Evolutionary conservation across 441 rosid genomes (phyloP), one percentile per base, ranked within the genome.

Genomic region (Gossypium aridum): DNA sequence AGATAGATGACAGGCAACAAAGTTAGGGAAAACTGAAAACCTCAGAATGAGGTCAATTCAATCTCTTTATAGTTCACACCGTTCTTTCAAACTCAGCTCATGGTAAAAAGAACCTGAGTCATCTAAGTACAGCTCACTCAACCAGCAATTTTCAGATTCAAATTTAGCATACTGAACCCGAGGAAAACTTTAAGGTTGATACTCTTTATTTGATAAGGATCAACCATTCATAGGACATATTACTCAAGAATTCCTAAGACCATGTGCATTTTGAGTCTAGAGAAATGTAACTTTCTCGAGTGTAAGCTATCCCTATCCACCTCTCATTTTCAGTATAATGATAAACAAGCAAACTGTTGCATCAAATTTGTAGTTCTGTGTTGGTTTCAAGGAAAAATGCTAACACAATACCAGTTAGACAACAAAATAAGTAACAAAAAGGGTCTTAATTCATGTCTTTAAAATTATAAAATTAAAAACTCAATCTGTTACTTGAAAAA

Each of bases 31-130:
- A 25, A 60, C 64, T 60, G 64, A 53, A 19, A 68, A 65, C 13
- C 61, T 59, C 26, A 55, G 68, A 28, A 28, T 45, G 20, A 66
- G 56, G 26, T 54, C 59, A 72, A 72, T 61, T 69, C 66, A 62
- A 67, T 26, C 57, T 49, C 2, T n/a, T 26, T 6, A 26, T 26
- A 61, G n/a, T 26, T 61, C 7, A 45, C n/a, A 13, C 45, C 8
- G n/a, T 56, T 63, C 64, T 56, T 45, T 26, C 76, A 66, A 7
- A 23, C 10, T 31, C 49, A 34, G 49, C 70, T 67, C 14, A 8
- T 12, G 5, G 19, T 60, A 68, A 23, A 73, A 45, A 60, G 56
- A 73, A 59, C 49, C 37, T 23, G 20, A 57, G 9, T 12, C 6
- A 20, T 34, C 43, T 57, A 55, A 57, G 7, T 7, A 66, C 34